These are phyloP conservation scores for Metschnikowia shivogae DNA, from an alignment of 805 yeast species.

Conservation along the genomic window DNA sequence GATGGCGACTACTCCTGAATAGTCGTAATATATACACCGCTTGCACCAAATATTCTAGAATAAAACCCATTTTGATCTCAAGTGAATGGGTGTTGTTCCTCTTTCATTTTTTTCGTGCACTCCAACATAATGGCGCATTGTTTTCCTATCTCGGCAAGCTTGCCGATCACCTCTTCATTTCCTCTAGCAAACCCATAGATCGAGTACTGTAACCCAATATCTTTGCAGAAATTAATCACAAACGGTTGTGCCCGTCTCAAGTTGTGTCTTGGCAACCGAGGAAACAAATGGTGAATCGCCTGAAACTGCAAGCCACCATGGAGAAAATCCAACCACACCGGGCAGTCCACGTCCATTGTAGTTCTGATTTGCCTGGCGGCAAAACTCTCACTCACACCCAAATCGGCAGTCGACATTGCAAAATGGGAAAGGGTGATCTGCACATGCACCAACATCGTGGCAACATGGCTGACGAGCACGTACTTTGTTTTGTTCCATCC, in stretches of 20 bases:
- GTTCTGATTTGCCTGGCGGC: constrained; percentile 79
- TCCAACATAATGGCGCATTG: constrained; percentile 76
- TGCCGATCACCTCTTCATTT: constrained; percentile 63
- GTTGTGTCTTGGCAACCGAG: constrained; percentile 85
- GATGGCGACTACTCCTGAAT: constrained; percentile 5
- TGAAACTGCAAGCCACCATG: constrained; percentile 94
- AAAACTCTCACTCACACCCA: constrained; percentile 77
- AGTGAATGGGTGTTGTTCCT: constrained; percentile 37
- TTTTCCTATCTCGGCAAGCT: constrained; percentile 68
- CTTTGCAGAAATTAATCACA: constrained; percentile 70
- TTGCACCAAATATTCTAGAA: not conserved
- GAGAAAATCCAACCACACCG: constrained; percentile 84
- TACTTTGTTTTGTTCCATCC: constrained; percentile 52
- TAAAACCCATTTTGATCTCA: not conserved
- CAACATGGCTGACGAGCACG: constrained; percentile 68
- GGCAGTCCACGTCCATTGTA: constrained; percentile 94
- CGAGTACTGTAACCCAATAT: constrained; percentile 73
- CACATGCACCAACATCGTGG: constrained; percentile 90
- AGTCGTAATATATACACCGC: not conserved
- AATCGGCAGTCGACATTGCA: constrained; percentile 88
- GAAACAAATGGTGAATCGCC: constrained; percentile 86
- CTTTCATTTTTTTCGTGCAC: constrained; percentile 60
- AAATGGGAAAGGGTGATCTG: constrained; percentile 87
- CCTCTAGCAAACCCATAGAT: constrained; percentile 84
- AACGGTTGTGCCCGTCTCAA: constrained; percentile 68